A percentile compares a stretch with the other conserved stretches of the same genome.
Evolutionary conservation across 768 basidiomycete genomes (phyloP).

Genomic region (Pisolithus marmoratus): DNA sequence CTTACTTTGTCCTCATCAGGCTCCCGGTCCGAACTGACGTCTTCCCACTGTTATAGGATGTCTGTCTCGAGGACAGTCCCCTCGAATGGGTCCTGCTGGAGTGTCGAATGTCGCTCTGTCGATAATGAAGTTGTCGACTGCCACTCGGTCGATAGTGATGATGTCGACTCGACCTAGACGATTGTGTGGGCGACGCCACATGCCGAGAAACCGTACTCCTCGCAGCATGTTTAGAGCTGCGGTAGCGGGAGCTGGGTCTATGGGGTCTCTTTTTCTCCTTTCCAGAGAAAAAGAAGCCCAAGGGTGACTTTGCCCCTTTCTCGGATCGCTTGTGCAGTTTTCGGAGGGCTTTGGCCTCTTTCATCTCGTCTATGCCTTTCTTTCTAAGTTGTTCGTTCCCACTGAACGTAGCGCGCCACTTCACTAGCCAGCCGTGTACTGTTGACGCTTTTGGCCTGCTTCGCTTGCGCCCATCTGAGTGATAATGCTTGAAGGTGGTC

Average conservation of each 20-base stretch:
- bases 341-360: slow-evolving; percentile 38
- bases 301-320: slow-evolving; percentile 8
- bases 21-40: slow-evolving; percentile 1
- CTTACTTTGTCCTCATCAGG: slow-evolving; percentile 3
- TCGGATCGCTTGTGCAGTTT: slow-evolving; percentile 18
- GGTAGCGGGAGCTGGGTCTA: slow-evolving; percentile 4
- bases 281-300: slow-evolving; percentile 21
- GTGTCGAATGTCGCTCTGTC: slow-evolving; percentile 11
- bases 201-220: slow-evolving; percentile 8
- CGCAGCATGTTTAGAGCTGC: slow-evolving; percentile 7
- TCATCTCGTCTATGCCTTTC: slow-evolving; percentile 72
- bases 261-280: slow-evolving; percentile 12
- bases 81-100: slow-evolving; percentile 13
- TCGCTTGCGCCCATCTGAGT: slow-evolving; percentile 34
- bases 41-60: slow-evolving; percentile 11
- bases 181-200: slow-evolving; percentile 9
- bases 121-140: slow-evolving; percentile 1
- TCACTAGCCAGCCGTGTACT: slow-evolving; percentile 76
- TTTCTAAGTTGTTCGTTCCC: slow-evolving; percentile 57
- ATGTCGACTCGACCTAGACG: slow-evolving; percentile 5
- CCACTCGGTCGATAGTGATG: slow-evolving; percentile 1
- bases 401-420: slow-evolving; percentile 65
- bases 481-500: slow-evolving; percentile 21
- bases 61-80: slow-evolving; percentile 14
- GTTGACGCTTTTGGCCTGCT: slow-evolving; percentile 50